These are phyloP conservation scores for Gentiana dahurica DNA, from an alignment of 257 asterid genomes.

Conservation along the genomic window DNA sequence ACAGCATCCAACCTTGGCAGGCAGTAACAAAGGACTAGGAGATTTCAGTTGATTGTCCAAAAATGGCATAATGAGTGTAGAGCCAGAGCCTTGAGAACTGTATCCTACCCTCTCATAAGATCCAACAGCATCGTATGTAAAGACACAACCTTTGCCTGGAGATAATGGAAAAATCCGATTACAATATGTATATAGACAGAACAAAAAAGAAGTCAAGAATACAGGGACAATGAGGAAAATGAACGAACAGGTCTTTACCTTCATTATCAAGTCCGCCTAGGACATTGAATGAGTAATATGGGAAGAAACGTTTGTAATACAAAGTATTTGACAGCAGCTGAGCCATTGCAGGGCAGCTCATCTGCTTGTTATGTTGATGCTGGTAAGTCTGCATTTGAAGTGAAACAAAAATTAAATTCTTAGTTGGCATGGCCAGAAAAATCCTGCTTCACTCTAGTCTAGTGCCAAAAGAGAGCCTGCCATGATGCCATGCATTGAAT, in stretches of 20 bases:
- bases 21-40: conserved; percentile 34
- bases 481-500: no score
- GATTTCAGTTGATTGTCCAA: conserved; percentile 56
- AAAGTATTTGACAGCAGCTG: conserved; percentile 83
- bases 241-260: conserved; percentile 31
- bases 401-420: not conserved
- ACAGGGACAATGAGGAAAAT: not conserved
- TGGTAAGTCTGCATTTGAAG: conserved; percentile 48
- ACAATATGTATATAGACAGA: conserved; percentile 1
- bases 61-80: conserved; percentile 90
- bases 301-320: conserved; percentile 90
- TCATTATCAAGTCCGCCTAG: conserved; percentile 90
- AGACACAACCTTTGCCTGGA: conserved; percentile 93
- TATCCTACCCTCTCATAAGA: conserved; percentile 96
- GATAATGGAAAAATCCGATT: not conserved
- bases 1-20: conserved; percentile 20
- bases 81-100: conserved; percentile 95
- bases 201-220: not conserved
- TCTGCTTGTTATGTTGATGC: conserved; percentile 93
- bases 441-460: no score
- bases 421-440: no score
- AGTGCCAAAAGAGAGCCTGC: no score
- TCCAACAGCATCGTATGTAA: conserved; percentile 95
- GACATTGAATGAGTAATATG: conserved; percentile 80
- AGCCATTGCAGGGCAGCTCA: conserved; percentile 99